Percentiles rank a stretch among this genome's conserved stretches.
These are phyloP conservation scores for Coemansia furcata DNA, from an alignment of 192 early-diverging fungal species.

Conservation along the genomic window DNA sequence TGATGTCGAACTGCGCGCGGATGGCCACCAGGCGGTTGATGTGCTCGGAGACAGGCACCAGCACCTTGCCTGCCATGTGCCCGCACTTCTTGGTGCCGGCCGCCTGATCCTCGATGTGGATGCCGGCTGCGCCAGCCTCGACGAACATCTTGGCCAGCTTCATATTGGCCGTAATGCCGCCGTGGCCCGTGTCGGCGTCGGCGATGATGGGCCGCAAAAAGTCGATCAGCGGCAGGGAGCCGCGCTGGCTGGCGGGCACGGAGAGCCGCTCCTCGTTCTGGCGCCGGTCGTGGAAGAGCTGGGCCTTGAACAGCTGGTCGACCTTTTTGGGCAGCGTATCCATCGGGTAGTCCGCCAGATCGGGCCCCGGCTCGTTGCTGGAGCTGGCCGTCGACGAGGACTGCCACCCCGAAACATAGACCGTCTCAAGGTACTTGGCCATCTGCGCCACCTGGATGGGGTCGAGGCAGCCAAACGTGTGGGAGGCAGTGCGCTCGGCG, in stretches of 20 bases:
- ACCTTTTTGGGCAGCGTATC: conserved; percentile 98
- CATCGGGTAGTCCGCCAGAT: conserved; percentile 99
- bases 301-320: conserved; percentile 96
- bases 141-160: conserved; percentile 98
- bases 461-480: conserved; percentile 94
- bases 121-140: conserved; percentile 93
- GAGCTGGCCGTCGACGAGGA: conserved; percentile 93
- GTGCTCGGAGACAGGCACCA: conserved; percentile 97
- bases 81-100: conserved; percentile 98
- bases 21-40: conserved; percentile 94
- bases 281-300: conserved; percentile 96
- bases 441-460: conserved; percentile 94
- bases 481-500: conserved; percentile 72
- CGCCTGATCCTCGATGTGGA: conserved; percentile 92
- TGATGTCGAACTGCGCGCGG: conserved; percentile 96
- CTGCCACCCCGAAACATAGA: conserved; percentile 98
- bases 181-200: conserved; percentile 97
- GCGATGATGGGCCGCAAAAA: conserved; percentile 94
- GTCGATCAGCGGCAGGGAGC: conserved; percentile 73
- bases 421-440: conserved; percentile 94
- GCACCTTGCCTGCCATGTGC: conserved; percentile 98
- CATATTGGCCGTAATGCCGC: conserved; percentile 97
- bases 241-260: conserved; percentile 63
- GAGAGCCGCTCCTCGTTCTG: conserved; percentile 87
- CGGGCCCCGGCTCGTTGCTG: conserved; percentile 95